Evolutionary conservation across 139 green algal species (phyloP), one percentile per base, ranked within the genome.

Genomic region (Micractinium conductrix): DNA sequence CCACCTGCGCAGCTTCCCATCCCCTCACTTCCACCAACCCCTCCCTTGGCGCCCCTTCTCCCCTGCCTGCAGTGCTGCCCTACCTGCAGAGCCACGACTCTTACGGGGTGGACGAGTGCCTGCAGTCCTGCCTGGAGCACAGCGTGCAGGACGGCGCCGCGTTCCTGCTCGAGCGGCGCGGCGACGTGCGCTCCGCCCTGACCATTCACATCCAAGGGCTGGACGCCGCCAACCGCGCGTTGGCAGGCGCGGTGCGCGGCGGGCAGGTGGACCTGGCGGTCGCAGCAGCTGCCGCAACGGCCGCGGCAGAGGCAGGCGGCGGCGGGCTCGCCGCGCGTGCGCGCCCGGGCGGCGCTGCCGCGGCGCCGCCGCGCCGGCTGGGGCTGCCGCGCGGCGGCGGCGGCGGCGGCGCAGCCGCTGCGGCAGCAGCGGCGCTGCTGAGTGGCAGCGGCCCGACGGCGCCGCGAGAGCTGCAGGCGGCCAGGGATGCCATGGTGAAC

Each of bases 101-200:
- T 17, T 95, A 95, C 85, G 81, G 88, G 2, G 79, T 92, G 33
- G 90, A 95, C n/a, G 90, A 83, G 6, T 95, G 92, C 85, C 83
- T 95, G 62, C 62, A 81, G 14, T 30, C 78, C 38, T 94, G 89
- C 67, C 60, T 88, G 72, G 60, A 86, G 24, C 73, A 89, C 45
- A 70, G 65, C 17, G 79, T 95, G 3, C 55, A 85, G 80, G 80
- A 85, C 63, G 80, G 69, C 38, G 69, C 87, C 37, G 91, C 87
- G 0, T 95, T 89, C 74, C 74, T 95, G 44, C 67, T 95, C n/a
- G 92, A 95, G 81, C 81, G 87, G 12, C 81, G 89, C n/a, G 92
- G 92, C n/a, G 87, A 93, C 72, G 74, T 91, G 19, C 60, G 79
- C 19, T 86, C 79, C 28, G 91, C 92, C 10, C 78, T 93, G 12